A percentile compares a stretch with the other conserved stretches of the same genome.
Evolutionary conservation across 495 filamentous ascomycete genomes (phyloP).

Genomic region (Aspergillus kassunensis): DNA sequence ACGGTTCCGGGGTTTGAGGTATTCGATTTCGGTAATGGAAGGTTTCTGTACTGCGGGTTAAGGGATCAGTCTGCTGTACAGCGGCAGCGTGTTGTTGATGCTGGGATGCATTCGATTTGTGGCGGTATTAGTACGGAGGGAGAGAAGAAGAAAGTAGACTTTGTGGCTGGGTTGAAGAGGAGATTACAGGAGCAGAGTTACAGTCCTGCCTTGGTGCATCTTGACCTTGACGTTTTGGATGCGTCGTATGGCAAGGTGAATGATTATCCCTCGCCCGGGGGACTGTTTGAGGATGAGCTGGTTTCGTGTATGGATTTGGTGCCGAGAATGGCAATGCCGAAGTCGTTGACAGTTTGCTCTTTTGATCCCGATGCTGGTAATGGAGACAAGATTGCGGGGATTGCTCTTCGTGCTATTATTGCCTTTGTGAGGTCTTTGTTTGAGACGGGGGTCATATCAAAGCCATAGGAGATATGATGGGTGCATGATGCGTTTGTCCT

Average conservation of each 20-base stretch:
- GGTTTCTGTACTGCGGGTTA: slow-evolving; percentile 24
- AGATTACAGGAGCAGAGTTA: slow-evolving; percentile 7
- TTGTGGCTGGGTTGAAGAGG: slow-evolving; percentile 7
- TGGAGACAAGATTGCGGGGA: slow-evolving; percentile 22
- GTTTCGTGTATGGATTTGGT: slow-evolving; percentile 21
- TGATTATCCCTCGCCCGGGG: slow-evolving; percentile 24
- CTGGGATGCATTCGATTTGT: slow-evolving; percentile 20
- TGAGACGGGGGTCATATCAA: no score
- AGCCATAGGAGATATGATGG: no score
- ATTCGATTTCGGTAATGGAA: slow-evolving; percentile 1
- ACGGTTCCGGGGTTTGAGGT: slow-evolving; percentile 21
- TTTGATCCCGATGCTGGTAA: slow-evolving; percentile 27
- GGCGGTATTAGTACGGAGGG: slow-evolving; percentile 1
- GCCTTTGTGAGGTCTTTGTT: no score
- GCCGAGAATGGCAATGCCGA: slow-evolving; percentile 7
- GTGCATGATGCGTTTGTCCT: no score
- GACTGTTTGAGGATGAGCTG: slow-evolving; percentile 19
- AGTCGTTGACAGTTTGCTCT: slow-evolving; percentile 21
- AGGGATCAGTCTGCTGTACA: slow-evolving; percentile 19
- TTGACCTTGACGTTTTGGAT: slow-evolving; percentile 24
- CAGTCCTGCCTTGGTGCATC: slow-evolving; percentile 20
- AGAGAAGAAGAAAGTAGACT: slow-evolving; percentile 17
- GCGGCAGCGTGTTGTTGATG: slow-evolving; percentile 19
- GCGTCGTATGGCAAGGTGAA: slow-evolving; percentile 24
- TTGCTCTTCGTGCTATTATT: no score